Conservation (phyloP, 768 basidiomycete species). For the Galerina marginata region DNA sequence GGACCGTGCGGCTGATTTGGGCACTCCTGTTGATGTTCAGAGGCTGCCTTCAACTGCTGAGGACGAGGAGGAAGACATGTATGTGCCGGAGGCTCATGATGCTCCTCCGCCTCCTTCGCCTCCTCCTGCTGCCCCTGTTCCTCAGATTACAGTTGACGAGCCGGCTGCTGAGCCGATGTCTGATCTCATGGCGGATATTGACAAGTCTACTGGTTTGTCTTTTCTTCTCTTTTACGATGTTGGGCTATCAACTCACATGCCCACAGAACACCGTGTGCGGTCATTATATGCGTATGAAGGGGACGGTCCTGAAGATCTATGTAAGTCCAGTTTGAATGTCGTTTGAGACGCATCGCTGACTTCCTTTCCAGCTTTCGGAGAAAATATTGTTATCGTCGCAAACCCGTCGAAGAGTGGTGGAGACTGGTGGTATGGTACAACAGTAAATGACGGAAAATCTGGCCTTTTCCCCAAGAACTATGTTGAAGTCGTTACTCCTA, state of each 20-base stretch:
- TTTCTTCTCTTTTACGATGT: background rate
- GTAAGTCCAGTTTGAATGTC: slow-evolving; percentile 46
- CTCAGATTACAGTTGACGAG: slow-evolving; percentile 64
- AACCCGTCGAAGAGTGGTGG: slow-evolving; percentile 86
- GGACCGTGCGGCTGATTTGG: slow-evolving; percentile 79
- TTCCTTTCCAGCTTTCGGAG: slow-evolving; percentile 65
- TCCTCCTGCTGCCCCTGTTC: slow-evolving; percentile 38
- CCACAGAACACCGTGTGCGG: slow-evolving; percentile 72
- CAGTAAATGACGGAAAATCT: slow-evolving; percentile 63
- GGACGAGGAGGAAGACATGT: slow-evolving; percentile 50
- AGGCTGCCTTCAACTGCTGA: slow-evolving; percentile 60
- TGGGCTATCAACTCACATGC: slow-evolving; percentile 9
- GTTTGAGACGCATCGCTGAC: slow-evolving; percentile 5
- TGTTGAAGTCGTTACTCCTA: slow-evolving; percentile 69
- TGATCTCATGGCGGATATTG: slow-evolving; percentile 76
- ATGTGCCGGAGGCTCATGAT: slow-evolving; percentile 10
- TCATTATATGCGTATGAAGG: slow-evolving; percentile 86
- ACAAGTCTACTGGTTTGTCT: slow-evolving; percentile 59
- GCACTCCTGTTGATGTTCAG: slow-evolving; percentile 34
- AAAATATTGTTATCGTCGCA: slow-evolving; percentile 78
- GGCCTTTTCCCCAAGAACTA: slow-evolving; percentile 95
- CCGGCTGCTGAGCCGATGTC: slow-evolving; percentile 40
- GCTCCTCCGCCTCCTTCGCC: slow-evolving; percentile 5
- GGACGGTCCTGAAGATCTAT: slow-evolving; percentile 87
- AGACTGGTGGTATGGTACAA: slow-evolving; percentile 93